Conservation (phyloP, 1,139 yeast genomes). For the Lodderomyces orthopsilosis region DNA sequence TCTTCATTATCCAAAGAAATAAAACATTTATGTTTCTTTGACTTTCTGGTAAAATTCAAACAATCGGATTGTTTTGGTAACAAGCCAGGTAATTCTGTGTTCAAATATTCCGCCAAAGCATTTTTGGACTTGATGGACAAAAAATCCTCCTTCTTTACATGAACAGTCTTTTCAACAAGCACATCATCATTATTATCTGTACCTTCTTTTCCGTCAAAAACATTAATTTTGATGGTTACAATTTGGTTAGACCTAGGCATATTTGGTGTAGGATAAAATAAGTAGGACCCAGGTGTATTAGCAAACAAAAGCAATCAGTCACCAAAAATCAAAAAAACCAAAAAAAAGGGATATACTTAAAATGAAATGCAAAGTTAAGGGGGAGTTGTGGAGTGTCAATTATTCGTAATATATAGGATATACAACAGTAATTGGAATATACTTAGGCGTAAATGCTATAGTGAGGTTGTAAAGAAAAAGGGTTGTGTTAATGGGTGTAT, state of each 20-base stretch:
- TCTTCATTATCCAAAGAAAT: constrained; percentile 35
- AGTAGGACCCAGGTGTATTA: too few species aligned
- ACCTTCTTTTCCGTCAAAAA: not conserved
- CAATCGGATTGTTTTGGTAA: constrained; percentile 7
- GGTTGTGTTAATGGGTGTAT: too few species aligned
- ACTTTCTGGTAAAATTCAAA: constrained; percentile 27
- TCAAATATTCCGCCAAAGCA: constrained; percentile 16
- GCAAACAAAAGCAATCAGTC: too few species aligned
- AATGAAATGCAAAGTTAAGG: too few species aligned
- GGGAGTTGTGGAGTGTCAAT: too few species aligned
- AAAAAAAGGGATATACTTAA: too few species aligned
- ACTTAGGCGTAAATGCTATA: too few species aligned
- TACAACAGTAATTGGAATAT: too few species aligned
- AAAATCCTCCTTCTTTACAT: constrained; percentile 14
- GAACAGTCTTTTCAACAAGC: constrained; percentile 13
- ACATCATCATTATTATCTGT: not conserved
- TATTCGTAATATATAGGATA: too few species aligned
- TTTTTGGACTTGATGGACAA: constrained; percentile 15
- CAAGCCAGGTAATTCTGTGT: constrained; percentile 7
- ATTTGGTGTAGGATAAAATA: not conserved
- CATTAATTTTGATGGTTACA: constrained; percentile 15
- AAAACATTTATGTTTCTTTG: constrained; percentile 42
- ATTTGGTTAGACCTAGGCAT: constrained; percentile 5
- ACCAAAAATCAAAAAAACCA: too few species aligned
- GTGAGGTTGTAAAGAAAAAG: too few species aligned